Base-by-base conservation (phyloP, 1,284 basidiomycete species). In the Fomitiporia mediterranea region DNA sequence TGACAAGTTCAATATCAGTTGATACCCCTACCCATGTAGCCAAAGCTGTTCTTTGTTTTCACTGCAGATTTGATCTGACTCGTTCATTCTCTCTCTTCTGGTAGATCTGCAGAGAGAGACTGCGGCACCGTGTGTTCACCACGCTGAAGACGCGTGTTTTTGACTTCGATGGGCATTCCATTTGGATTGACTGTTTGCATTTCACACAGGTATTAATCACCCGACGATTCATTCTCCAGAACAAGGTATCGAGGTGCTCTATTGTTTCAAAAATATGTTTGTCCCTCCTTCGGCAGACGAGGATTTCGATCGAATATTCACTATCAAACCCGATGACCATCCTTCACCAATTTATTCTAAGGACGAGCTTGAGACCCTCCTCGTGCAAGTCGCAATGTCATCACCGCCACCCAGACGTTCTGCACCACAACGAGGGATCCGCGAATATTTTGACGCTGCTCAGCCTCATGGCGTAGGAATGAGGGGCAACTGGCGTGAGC, bases 191-290 rank as follows among this genome's bases (percentile, higher is more conserved):
- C 44, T 19, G 30, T 25, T 13, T 23, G 37, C 39, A 19, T 48
- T 38, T 23, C 8, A 9, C 27, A 58, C 65, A 89, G 86, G 86
- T 60, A 76, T 73, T 40, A 73, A 70, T 51, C 86, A 88, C 69
- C 86, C 86, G 50, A 89, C 87, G 55, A 88, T 89, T 66, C 80
- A 71, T 58, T 74, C 68, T 61, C 72, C 76, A 44, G 76, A 79
- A 64, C 72, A 79, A 40, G 86, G 80, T 6, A 64, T 84, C 56
- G 68, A 72, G 21, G 69, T 88, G 15, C 73, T 89, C 55, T 72
- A 76, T 56, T 78, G 79, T 51, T 86, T 89, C 68, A 76, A 76
- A 54, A 72, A 74, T 50, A 77, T 81, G 61, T 83, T 81, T 64
- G 69, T 72, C 62, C 65, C 71, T n/a, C 87, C 87, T 38, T 64